Conservation (phyloP, 2,329 filamentous ascomycete species). For the Pseudogymnoascus destructans region DNA sequence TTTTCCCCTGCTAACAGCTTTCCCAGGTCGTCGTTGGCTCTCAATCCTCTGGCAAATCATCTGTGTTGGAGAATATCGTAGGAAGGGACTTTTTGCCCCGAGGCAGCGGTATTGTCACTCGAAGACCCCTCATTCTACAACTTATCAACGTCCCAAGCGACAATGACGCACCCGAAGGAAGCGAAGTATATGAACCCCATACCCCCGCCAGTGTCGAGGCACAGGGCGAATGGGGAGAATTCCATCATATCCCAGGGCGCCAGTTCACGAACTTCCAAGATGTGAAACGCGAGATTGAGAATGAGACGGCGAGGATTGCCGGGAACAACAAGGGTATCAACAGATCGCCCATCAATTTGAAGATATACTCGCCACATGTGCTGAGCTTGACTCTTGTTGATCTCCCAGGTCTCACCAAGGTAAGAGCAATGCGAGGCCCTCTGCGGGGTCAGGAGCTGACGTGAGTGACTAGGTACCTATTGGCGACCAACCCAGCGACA, state of each 20-base stretch:
- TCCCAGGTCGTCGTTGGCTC: constrained; percentile 89
- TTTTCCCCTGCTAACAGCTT: constrained; percentile 15
- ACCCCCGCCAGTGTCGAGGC: constrained; percentile 59
- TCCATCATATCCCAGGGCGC: constrained; percentile 84
- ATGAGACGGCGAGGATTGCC: constrained; percentile 85
- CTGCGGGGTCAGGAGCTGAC: constrained; percentile 5
- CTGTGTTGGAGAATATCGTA: constrained; percentile 96
- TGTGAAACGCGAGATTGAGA: constrained; percentile 93
- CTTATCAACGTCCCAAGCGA: constrained; percentile 87
- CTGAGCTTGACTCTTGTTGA: constrained; percentile 94
- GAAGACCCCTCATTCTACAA: constrained; percentile 87
- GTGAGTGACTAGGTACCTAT: constrained; percentile 59
- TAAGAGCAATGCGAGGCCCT: constrained; percentile 27
- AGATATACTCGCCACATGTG: constrained; percentile 95
- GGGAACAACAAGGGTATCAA: constrained; percentile 99
- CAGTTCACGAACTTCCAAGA: constrained; percentile 84
- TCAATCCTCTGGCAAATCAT: constrained; percentile 96
- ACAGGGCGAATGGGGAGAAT: constrained; percentile 76
- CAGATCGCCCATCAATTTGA: constrained; percentile 91
- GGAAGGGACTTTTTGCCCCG: constrained; percentile 93
- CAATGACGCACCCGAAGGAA: constrained; percentile 53
- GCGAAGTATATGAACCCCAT: constrained; percentile 58
- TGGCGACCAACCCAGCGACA: constrained; percentile 91
- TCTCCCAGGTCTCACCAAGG: constrained; percentile 89
- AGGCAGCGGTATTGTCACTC: constrained; percentile 91